A percentile compares a stretch with the other conserved stretches of the same genome.
phyloP scores from a whole-genome alignment of 2,329 filamentous ascomycete genomes.

The Eurotiales sp. region DNA sequence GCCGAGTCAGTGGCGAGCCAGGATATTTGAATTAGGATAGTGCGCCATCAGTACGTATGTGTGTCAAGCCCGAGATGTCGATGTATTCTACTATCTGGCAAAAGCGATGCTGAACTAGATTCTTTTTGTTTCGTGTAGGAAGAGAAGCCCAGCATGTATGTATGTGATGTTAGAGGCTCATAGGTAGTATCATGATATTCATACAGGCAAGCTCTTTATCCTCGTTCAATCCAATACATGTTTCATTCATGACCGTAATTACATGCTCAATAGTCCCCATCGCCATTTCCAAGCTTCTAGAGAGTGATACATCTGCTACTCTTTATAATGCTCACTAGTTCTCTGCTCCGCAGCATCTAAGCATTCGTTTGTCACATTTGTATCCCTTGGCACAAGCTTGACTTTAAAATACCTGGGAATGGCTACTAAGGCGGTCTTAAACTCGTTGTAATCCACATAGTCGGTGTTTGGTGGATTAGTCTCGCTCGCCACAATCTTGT shows the following conservation, averaged over 20 bases:
- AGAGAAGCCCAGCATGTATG: too few relatives aligned
- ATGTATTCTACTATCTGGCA: too few relatives aligned
- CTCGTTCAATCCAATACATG: too few relatives aligned
- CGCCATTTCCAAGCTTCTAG: background rate
- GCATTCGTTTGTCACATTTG: too few relatives aligned
- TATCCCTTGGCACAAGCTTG: constrained; percentile 51
- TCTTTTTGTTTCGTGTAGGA: too few relatives aligned
- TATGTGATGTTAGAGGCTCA: background rate
- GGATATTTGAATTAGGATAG: too few relatives aligned
- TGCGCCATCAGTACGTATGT: too few relatives aligned
- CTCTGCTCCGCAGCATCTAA: background rate
- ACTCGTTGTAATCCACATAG: constrained; percentile 60
- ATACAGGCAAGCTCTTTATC: too few relatives aligned
- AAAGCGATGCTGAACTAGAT: too few relatives aligned
- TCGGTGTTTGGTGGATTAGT: constrained; percentile 56
- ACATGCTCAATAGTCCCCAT: background rate
- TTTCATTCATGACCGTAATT: too few relatives aligned
- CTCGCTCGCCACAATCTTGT: constrained; percentile 50
- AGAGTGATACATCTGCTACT: background rate
- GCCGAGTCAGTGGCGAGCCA: too few relatives aligned
- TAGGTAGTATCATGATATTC: background rate
- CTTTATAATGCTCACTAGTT: background rate
- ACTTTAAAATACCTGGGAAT: constrained; percentile 59
- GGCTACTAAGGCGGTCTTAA: constrained; percentile 58
- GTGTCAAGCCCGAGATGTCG: too few relatives aligned